Conservation (phyloP, 176 grass and related monocot genomes). For the Themeda triandra region DNA sequence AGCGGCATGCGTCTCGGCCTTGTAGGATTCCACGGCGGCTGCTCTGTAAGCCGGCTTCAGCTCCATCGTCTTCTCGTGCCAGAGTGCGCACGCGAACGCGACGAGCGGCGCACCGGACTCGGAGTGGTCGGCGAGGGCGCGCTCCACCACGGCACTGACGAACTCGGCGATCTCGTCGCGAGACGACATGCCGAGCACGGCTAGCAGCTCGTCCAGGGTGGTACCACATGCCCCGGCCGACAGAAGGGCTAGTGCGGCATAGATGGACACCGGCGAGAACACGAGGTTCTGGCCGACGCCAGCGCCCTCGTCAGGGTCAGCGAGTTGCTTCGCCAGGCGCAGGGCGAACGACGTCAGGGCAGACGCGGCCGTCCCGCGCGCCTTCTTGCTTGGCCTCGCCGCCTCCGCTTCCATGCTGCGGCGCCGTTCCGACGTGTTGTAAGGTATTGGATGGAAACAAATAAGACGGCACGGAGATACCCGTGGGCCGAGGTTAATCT, state of each 20-base stretch:
- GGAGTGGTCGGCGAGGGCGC: background rate
- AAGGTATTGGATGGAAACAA: background rate
- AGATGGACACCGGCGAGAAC: conserved; percentile 30
- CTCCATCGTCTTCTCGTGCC: no score
- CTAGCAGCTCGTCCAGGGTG: conserved; percentile 2
- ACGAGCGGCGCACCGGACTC: background rate
- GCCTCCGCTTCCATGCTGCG: background rate
- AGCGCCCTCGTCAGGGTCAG: background rate
- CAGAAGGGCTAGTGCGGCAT: background rate
- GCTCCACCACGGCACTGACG: background rate
- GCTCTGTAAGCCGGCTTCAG: no score
- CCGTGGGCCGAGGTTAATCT: no score
- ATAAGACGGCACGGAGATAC: no score
- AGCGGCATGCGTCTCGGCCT: no score
- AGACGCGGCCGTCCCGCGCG: background rate
- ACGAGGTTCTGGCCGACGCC: background rate
- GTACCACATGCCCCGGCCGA: background rate
- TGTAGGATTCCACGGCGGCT: no score
- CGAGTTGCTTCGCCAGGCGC: background rate
- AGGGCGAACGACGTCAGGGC: background rate
- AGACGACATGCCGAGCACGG: background rate
- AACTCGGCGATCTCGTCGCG: background rate
- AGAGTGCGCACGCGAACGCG: no score
- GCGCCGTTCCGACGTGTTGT: fast-evolving
- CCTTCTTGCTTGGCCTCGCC: background rate